Evolutionary conservation across 306 rosid genomes (phyloP).

Genomic region (Lupinus albus): DNA sequence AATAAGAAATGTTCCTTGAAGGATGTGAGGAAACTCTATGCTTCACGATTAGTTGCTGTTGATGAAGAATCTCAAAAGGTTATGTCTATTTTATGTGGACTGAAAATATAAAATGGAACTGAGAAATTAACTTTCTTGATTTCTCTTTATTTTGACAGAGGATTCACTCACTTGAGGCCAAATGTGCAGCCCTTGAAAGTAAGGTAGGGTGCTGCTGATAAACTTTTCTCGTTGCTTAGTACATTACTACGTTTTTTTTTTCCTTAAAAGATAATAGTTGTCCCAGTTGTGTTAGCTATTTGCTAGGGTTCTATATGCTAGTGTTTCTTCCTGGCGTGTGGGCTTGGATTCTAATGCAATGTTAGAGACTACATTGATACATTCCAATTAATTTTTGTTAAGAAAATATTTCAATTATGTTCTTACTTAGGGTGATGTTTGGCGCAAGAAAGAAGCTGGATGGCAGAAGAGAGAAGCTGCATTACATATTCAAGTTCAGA

Average conservation of each 20-base stretch:
- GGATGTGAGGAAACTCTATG: slow-evolving; percentile 80
- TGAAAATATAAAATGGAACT: not conserved
- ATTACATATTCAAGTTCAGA: slow-evolving; percentile 44
- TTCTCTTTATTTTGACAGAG: slow-evolving; percentile 48
- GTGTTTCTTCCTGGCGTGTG: slow-evolving; percentile 9
- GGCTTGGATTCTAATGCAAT: slow-evolving; percentile 10
- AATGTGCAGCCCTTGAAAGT: slow-evolving; percentile 66
- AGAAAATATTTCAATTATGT: not conserved
- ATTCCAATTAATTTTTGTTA: slow-evolving; percentile 26
- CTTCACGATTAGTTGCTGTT: slow-evolving; percentile 57
- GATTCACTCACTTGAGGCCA: slow-evolving; percentile 67
- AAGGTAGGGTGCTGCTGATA: slow-evolving; percentile 52
- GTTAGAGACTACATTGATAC: slow-evolving; percentile 24
- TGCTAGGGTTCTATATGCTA: not conserved
- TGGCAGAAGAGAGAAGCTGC: slow-evolving; percentile 59
- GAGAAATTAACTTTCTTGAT: slow-evolving; percentile 14
- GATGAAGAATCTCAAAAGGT: slow-evolving; percentile 85
- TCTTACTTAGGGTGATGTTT: slow-evolving; percentile 51
- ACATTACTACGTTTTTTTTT: too few relatives aligned
- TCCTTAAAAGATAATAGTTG: not conserved
- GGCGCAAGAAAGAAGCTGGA: slow-evolving; percentile 64
- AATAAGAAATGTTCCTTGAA: slow-evolving; percentile 65
- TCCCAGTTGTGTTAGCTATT: not conserved
- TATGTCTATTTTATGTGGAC: slow-evolving; percentile 17
- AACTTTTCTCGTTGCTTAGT: not conserved